Evolutionary conservation across 2,329 filamentous ascomycete genomes (phyloP).

Genomic region (Ophiostoma montium): DNA sequence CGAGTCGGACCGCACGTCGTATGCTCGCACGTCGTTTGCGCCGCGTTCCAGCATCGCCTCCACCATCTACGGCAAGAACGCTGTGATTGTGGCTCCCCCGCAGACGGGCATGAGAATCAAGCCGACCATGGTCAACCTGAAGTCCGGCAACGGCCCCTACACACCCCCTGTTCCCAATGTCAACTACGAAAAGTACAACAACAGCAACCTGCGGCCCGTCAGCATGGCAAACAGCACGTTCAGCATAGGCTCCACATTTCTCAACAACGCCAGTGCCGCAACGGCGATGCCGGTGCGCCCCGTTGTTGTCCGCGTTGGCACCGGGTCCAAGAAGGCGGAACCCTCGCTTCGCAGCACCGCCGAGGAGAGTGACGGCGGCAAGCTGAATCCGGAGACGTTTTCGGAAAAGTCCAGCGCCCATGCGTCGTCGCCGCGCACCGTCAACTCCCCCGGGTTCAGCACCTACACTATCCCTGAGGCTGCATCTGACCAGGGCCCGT

Average conservation of each 20-base stretch:
- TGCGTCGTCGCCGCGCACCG: not conserved
- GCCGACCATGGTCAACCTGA: slow-evolving; percentile 86
- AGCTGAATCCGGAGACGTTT: not conserved
- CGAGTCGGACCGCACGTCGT: slow-evolving; percentile 41
- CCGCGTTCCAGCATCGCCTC: slow-evolving; percentile 69
- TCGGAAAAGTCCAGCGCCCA: not conserved
- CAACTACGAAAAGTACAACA: slow-evolving; percentile 46
- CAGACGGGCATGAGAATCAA: slow-evolving; percentile 80
- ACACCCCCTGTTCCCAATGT: slow-evolving; percentile 62
- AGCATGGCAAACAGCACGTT: slow-evolving; percentile 43
- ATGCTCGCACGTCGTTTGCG: slow-evolving; percentile 42
- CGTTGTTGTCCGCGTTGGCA: slow-evolving; percentile 46
- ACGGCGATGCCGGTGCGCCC: slow-evolving; percentile 43
- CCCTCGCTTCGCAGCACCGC: slow-evolving; percentile 4
- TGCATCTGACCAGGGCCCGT: slow-evolving; percentile 43
- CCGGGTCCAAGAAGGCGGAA: slow-evolving; percentile 29
- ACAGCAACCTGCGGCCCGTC: slow-evolving; percentile 26
- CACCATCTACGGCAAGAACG: slow-evolving; percentile 86
- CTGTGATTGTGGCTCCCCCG: slow-evolving; percentile 66
- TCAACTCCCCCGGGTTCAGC: slow-evolving; percentile 24
- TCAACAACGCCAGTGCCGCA: slow-evolving; percentile 47
- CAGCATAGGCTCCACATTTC: slow-evolving; percentile 53
- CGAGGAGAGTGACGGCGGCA: not conserved
- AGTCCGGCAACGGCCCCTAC: slow-evolving; percentile 42
- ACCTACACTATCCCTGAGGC: slow-evolving; percentile 36